Conservation (phyloP, 2,329 filamentous ascomycete genomes). For the Cryoendolithus antarcticus region DNA sequence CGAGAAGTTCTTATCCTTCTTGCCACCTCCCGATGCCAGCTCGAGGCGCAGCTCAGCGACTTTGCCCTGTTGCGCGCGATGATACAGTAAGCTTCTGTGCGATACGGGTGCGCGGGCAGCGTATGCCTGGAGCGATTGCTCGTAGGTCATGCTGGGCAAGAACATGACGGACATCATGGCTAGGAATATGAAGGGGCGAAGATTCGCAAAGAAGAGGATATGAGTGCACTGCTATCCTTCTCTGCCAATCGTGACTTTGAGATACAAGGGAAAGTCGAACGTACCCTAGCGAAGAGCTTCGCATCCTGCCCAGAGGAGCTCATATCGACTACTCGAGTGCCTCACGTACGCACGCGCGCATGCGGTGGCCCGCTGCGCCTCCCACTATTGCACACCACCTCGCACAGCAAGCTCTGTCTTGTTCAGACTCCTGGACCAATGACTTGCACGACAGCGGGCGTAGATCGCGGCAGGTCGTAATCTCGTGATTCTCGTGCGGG, state of each 20-base stretch:
- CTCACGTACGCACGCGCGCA: conserved; percentile 2
- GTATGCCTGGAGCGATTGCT: conserved; percentile 10
- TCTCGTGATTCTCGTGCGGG: conserved; percentile 3
- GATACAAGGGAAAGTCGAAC: conserved; percentile 23
- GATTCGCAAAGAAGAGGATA: no score
- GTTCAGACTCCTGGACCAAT: no score
- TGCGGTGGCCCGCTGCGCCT: conserved; percentile 5
- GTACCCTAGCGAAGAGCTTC: conserved; percentile 96
- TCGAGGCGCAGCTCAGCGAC: conserved; percentile 92
- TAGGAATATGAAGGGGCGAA: no score
- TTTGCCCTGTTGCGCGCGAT: conserved; percentile 65
- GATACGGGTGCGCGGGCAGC: conserved; percentile 18
- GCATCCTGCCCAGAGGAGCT: conserved; percentile 76
- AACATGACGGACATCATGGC: conserved; percentile 21
- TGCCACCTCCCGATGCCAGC: conserved; percentile 56
- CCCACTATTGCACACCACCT: conserved; percentile 1
- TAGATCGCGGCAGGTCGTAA: conserved; percentile 2
- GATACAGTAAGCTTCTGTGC: conserved; percentile 35
- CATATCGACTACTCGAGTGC: conserved; percentile 32
- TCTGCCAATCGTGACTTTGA: neutral
- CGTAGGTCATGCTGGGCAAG: conserved; percentile 23
- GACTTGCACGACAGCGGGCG: neutral
- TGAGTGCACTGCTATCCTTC: neutral
- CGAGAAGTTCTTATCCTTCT: conserved; percentile 95
- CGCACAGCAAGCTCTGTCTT: no score